Evolutionary conservation across 306 rosid species (phyloP), one percentile per base, ranked within the genome.

Genomic region (Sicyos baderoa): DNA sequence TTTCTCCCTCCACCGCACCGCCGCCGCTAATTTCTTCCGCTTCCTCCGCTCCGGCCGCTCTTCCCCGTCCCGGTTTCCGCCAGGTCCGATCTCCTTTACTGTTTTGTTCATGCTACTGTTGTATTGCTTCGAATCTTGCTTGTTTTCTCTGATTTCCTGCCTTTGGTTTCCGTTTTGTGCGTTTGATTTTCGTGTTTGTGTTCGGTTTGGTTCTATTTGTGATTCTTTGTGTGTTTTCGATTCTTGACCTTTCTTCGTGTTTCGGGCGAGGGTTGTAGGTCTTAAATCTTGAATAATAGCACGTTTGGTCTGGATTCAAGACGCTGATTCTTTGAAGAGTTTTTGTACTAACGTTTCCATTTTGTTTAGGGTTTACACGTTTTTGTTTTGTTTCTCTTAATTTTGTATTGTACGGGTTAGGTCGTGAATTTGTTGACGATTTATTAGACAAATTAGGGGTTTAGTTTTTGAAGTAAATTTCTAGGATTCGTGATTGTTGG

Each of bases 21-120:
- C 15, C 56, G 15, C 42, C 27, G 42, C 71, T 23, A 48, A 8
- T 21, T 16, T 48, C 42, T 13, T 47, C 14, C 22, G 71, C 2
- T 14, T 49, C 22, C 6, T 9, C 22, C 35, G 23, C 35, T 67
- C 44, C 42, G 1, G 9, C 42, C 23, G 44, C 71, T 3, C 56
- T 22, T 25, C 53, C 37, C 44, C 56, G 42, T 14, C 8, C 17
- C 37, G 2, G 23, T 7, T 19, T 16, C 2, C 42, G 0, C 15
- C 57, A 49, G 72, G 72, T 67, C 7, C 44, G 57, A 47, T 67
- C 72, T 27, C 45, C 23, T 3, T 22, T 67, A 47, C 56, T 23
- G 8, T 45, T 67, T 67, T 8, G 16, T 23, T 48, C 71, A 23
- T 27, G 21, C 55, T 49, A 67, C 72, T 67, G 72, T 67, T 67